Conservation (phyloP, 768 basidiomycete genomes). For the Boletus bicolor region DNA sequence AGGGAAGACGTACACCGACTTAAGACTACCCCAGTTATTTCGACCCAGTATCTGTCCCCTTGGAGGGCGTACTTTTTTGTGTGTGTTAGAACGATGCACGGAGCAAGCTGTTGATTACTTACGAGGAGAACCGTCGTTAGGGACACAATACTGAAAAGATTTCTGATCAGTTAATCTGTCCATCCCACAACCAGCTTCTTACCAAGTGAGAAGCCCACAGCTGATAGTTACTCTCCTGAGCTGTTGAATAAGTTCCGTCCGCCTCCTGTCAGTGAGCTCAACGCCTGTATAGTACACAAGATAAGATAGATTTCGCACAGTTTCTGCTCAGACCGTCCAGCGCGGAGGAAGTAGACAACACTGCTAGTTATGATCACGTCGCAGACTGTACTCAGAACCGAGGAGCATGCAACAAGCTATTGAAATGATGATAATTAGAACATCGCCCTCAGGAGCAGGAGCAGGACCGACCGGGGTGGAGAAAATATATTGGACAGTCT, state of each 20-base stretch:
- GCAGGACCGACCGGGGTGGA: not conserved
- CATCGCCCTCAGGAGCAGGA: not conserved
- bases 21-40: not conserved
- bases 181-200: not conserved
- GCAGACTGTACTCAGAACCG: not conserved
- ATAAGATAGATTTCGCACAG: not conserved
- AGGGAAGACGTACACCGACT: constrained; percentile 1
- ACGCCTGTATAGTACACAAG: not conserved
- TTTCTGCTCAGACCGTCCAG: not conserved
- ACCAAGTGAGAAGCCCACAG: constrained; percentile 6
- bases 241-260: not conserved
- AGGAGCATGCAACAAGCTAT: constrained; percentile 1
- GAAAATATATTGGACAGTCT: not conserved
- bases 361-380: constrained; percentile 1
- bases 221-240: constrained; percentile 1
- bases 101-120: not conserved
- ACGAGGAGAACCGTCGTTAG: constrained; percentile 4
- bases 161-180: not conserved
- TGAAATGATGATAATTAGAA: not conserved
- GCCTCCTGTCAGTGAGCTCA: not conserved
- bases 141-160: not conserved
- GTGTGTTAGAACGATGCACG: not conserved
- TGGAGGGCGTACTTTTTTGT: not conserved
- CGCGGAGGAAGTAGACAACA: constrained; percentile 4
- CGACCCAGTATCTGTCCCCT: constrained; percentile 1